A percentile compares a stretch with the other conserved stretches of the same genome.
Evolutionary conservation across 2,329 filamentous ascomycete species (phyloP).

Genomic region (Fusarium sulawesiense): DNA sequence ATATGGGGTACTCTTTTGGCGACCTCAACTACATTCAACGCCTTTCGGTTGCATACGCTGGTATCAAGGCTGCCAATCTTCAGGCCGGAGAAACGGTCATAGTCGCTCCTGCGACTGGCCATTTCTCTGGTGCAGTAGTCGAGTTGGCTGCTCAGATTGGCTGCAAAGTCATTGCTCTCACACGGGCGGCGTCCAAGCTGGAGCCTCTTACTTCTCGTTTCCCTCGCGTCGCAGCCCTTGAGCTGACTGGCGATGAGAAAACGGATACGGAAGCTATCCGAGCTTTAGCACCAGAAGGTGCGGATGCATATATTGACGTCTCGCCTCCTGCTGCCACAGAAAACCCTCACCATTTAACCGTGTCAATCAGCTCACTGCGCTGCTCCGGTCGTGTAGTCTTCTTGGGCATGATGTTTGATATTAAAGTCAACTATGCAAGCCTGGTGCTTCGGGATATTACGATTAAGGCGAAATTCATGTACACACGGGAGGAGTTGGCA

Average conservation of each 20-base stretch:
- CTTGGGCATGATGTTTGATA: conserved; percentile 21
- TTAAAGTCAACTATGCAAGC: conserved; percentile 26
- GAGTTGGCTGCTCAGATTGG: conserved; percentile 35
- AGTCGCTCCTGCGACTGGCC: conserved; percentile 29
- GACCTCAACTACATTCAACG: conserved; percentile 35
- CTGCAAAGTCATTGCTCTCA: conserved; percentile 34
- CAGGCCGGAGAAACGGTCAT: conserved; percentile 26
- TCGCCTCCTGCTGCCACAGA: conserved; percentile 26
- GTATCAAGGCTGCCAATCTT: conserved; percentile 14
- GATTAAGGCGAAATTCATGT: conserved; percentile 30
- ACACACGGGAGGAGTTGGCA: conserved; percentile 15
- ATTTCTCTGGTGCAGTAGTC: conserved; percentile 33
- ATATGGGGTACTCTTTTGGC: conserved; percentile 30
- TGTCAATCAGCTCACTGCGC: conserved; percentile 4
- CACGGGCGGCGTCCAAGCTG: conserved; percentile 11
- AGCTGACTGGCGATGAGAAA: conserved; percentile 20
- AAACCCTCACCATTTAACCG: conserved; percentile 12
- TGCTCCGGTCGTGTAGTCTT: conserved; percentile 4
- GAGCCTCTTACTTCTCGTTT: conserved; percentile 13
- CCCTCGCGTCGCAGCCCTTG: conserved; percentile 3
- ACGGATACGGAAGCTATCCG: conserved; percentile 7
- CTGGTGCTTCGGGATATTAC: conserved; percentile 26
- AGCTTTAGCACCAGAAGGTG: neutral
- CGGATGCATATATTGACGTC: conserved; percentile 32
- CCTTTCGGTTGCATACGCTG: conserved; percentile 27